Percentiles rank a stretch among this genome's conserved stretches.
phyloP scores from a whole-genome alignment of 805 yeast genomes.

The Citeromyces matritensis region DNA sequence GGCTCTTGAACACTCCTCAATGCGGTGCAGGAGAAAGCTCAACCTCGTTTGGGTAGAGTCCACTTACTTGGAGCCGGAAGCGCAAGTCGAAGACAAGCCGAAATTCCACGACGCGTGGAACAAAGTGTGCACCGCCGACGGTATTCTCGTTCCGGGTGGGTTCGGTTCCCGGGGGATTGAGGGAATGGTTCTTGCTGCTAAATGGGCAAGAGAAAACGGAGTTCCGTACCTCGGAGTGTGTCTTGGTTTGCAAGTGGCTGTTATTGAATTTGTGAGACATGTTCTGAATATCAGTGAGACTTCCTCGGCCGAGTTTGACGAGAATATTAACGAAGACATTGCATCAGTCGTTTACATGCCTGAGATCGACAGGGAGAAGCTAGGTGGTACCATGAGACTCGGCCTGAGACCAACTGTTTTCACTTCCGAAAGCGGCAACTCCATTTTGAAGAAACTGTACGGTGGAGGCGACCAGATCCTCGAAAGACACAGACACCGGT shows the following conservation, averaged over 20 bases:
- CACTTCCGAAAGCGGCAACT: conserved; percentile 49
- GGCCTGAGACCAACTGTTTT: conserved; percentile 88
- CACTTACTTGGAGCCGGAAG: conserved; percentile 67
- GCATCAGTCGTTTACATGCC: conserved; percentile 95
- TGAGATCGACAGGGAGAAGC: conserved; percentile 84
- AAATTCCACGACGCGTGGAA: conserved; percentile 95
- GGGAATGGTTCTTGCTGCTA: conserved; percentile 95
- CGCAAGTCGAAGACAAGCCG: conserved; percentile 48
- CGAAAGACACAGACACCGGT: conserved; percentile 98
- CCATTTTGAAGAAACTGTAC: conserved; percentile 63
- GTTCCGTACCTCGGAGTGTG: conserved; percentile 95
- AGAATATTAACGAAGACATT: conserved; percentile 40
- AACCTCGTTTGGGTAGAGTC: conserved; percentile 96
- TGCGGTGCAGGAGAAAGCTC: conserved; percentile 74
- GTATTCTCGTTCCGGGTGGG: conserved; percentile 97
- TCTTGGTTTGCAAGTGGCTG: conserved; percentile 93
- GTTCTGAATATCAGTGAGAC: conserved; percentile 56
- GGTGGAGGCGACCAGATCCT: conserved; percentile 52
- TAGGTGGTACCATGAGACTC: conserved; percentile 98
- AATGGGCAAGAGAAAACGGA: conserved; percentile 94
- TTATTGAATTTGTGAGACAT: conserved; percentile 80
- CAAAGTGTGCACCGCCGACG: conserved; percentile 82
- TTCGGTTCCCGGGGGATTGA: conserved; percentile 95
- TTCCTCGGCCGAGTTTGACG: conserved; percentile 72
- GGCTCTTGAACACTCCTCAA: conserved; percentile 88